A percentile compares a stretch with the other conserved stretches of the same genome.
Evolutionary conservation across 345 rosid genomes (phyloP).

Genomic region (Lenwebbia sp.): DNA sequence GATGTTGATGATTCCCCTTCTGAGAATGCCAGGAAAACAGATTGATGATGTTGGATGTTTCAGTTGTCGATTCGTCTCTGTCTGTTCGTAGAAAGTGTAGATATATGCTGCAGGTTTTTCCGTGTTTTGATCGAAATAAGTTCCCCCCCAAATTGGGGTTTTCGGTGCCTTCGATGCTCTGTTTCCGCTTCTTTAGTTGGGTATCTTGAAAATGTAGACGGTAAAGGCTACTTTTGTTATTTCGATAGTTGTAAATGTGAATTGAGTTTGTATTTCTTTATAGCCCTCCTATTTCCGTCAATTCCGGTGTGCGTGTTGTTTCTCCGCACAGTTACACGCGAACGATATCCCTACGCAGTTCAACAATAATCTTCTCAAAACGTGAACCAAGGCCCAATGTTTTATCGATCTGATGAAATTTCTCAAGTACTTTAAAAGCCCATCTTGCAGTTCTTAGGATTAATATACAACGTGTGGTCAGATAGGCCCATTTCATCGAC

Average conservation of each 20-base stretch:
- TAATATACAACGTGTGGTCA: neutral
- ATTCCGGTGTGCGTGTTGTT: neutral
- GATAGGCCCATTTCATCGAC: neutral
- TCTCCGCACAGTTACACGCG: neutral
- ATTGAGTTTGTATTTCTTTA: neutral
- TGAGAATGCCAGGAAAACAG: conserved; percentile 4
- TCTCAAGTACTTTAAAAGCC: neutral
- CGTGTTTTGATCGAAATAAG: neutral
- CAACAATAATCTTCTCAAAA: neutral
- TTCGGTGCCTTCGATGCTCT: neutral
- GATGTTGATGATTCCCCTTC: neutral
- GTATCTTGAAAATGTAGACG: neutral
- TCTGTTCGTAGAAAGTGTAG: conserved; percentile 5
- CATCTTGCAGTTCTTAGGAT: neutral
- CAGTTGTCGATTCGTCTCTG: conserved; percentile 1
- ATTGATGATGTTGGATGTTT: neutral
- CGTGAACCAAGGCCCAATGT: neutral
- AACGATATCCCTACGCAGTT: neutral
- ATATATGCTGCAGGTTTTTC: conserved; percentile 10
- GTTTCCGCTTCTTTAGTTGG: neutral
- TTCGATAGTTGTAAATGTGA: neutral
- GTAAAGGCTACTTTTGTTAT: neutral
- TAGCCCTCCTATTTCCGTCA: neutral
- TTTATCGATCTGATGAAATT: neutral
- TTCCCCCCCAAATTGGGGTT: neutral